Base-by-base conservation (phyloP, 345 rosid genomes). In the Citrus reticulata region DNA sequence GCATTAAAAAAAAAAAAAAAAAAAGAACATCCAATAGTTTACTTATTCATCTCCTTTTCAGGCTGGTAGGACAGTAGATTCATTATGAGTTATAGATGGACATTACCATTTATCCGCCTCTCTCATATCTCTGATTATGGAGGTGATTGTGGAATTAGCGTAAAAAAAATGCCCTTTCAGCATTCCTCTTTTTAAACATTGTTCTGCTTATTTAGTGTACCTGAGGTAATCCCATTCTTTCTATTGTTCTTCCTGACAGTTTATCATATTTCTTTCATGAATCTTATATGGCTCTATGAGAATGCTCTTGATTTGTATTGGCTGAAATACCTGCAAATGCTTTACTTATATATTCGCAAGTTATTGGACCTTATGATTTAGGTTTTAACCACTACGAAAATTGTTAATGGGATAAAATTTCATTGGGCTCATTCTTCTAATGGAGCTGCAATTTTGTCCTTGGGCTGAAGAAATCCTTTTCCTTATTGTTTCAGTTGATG, bases 401-500 rank as follows among this genome's bases (percentile, higher is more conserved):
- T 35, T 58, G 34, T 37, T 58, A 34, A 58, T 73, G 34, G 49
- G 13, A 57, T 34, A 22, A 58, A n/a, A 1, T 30, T 76, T 22
- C 46, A n/a, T 49, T 75, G 42, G 60, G 51, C 17, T 58, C 11
- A 58, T 39, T 59, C 29, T 35, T 60, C 55, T 29, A 46, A 42
- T 75, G 61, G 42, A 20, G 63, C 22, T 63, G 10, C 77, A 19
- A 32, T 46, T 5, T 14, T 61, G 20, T 75, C 35, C 59, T 0
- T 24, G 20, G 34, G 20, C 25, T n/a, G 32, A 62, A 64, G 40
- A 63, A 78, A 20, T 32, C 74, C 57, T 24, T 74, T 73, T 71
- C 73, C 72, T 73, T 46, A 79, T 73, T 68, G 46, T 4, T 84
- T 64, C 78, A 92, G 98, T 92, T 86, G 99, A 93, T 81, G 99